These are phyloP conservation scores for Agroathelia rolfsii DNA, from an alignment of 1,284 basidiomycete species.

Conservation along the genomic window DNA sequence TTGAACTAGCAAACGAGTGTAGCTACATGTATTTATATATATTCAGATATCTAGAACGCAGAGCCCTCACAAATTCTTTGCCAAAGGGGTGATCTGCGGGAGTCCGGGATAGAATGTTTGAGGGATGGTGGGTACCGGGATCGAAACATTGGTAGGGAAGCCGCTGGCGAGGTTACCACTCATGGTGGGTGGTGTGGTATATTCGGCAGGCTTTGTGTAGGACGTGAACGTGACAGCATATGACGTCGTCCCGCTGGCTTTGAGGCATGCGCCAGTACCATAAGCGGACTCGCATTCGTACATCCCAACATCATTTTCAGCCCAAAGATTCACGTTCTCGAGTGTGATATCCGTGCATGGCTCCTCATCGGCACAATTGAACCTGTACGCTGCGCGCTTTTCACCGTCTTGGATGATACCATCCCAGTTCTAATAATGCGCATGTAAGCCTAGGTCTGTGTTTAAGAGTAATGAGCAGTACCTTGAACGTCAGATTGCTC, in stretches of 20 bases:
- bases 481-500: slow-evolving; percentile 21
- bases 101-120: slow-evolving; percentile 22
- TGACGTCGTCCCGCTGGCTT: slow-evolving; percentile 15
- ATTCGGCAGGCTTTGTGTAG: slow-evolving; percentile 17
- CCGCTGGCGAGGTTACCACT: slow-evolving; percentile 19
- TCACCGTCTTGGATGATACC: slow-evolving; percentile 21
- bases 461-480: slow-evolving; percentile 4
- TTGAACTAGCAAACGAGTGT: too few species aligned
- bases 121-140: slow-evolving; percentile 24
- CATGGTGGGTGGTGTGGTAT: slow-evolving; percentile 20
- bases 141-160: slow-evolving; percentile 20
- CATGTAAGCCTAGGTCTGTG: too few species aligned
- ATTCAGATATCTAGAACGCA: too few species aligned
- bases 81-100: slow-evolving; percentile 17
- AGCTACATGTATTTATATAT: too few species aligned
- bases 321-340: slow-evolving; percentile 23
- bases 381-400: slow-evolving; percentile 19
- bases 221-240: slow-evolving; percentile 17
- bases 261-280: slow-evolving; percentile 21
- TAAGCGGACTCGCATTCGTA: slow-evolving; percentile 24
- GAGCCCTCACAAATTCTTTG: too few species aligned
- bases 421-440: slow-evolving; percentile 21
- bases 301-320: slow-evolving; percentile 17
- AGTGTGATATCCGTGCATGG: slow-evolving; percentile 23
- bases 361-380: slow-evolving; percentile 23